These are phyloP conservation scores for Canariomyces notabilis DNA, from an alignment of 2,329 filamentous ascomycete genomes.

Conservation along the genomic window DNA sequence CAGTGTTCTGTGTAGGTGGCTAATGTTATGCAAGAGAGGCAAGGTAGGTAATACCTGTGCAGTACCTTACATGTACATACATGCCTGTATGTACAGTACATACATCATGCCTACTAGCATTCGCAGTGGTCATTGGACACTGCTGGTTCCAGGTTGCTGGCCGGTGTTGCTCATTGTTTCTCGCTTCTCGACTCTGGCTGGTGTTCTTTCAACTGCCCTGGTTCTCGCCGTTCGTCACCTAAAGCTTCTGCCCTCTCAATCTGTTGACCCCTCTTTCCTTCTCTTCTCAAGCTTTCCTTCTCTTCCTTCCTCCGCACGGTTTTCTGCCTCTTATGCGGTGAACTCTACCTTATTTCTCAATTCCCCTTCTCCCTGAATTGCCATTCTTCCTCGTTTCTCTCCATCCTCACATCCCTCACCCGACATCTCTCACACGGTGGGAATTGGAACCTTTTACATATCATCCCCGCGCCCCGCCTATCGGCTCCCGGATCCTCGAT, in stretches of 20 bases:
- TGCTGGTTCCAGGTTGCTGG: no score
- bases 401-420: conserved; percentile 7
- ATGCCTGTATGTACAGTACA: no score
- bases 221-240: conserved; percentile 13
- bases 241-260: conserved; percentile 13
- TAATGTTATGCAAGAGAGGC: no score
- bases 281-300: conserved; percentile 17
- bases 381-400: conserved; percentile 16
- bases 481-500: conserved; percentile 5
- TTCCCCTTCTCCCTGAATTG: not conserved
- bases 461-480: conserved; percentile 11
- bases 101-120: no score
- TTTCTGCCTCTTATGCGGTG: conserved; percentile 14
- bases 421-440: conserved; percentile 2
- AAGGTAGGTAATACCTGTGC: no score
- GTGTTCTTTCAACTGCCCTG: conserved; percentile 12
- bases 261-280: conserved; percentile 24
- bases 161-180: not conserved
- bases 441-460: not conserved
- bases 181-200: conserved; percentile 9
- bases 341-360: conserved; percentile 7
- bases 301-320: conserved; percentile 17
- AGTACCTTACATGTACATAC: no score
- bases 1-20: no score
- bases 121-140: not conserved